phyloP scores from a whole-genome alignment of 225 moss, liverwort and hornwort species.

The Pseudoscleropodium purum region DNA sequence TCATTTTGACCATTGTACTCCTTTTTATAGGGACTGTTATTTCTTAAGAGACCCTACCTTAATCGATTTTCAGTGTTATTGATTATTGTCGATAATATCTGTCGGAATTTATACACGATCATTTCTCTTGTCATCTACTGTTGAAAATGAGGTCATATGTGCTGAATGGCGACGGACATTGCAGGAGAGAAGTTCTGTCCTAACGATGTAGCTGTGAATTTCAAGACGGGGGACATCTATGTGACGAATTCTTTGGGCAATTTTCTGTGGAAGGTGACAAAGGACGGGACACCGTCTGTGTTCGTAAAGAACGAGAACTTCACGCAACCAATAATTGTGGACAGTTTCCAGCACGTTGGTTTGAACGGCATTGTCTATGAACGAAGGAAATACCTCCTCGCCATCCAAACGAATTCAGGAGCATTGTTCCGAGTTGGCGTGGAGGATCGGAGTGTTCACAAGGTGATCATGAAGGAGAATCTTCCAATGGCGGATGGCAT shows the following conservation, averaged over 20 bases:
- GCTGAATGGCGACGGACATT: background rate
- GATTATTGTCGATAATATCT: background rate
- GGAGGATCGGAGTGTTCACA: slow-evolving; percentile 25
- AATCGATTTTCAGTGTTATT: background rate
- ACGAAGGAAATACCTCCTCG: slow-evolving; percentile 25
- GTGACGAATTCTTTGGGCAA: slow-evolving; percentile 54
- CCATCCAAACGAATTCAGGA: slow-evolving; percentile 58
- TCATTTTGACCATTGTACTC: background rate
- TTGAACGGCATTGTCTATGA: slow-evolving; percentile 55
- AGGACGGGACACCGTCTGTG: slow-evolving; percentile 37
- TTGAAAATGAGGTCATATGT: background rate
- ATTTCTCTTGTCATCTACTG: background rate
- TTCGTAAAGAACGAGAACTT: slow-evolving; percentile 22
- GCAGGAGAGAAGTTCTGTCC: slow-evolving; percentile 21
- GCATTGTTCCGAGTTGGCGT: slow-evolving; percentile 52
- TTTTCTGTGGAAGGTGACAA: slow-evolving; percentile 69
- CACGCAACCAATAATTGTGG: slow-evolving; percentile 37
- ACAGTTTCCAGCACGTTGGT: background rate
- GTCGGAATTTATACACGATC: background rate
- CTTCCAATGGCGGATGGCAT: slow-evolving; percentile 59
- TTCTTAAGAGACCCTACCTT: background rate
- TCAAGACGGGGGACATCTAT: slow-evolving; percentile 42
- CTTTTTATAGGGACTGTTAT: background rate
- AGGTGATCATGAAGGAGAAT: slow-evolving; percentile 23
- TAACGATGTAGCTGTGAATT: slow-evolving; percentile 56